Conservation (phyloP, 2,329 filamentous ascomycete species). For the Colletotrichum viniferum region DNA sequence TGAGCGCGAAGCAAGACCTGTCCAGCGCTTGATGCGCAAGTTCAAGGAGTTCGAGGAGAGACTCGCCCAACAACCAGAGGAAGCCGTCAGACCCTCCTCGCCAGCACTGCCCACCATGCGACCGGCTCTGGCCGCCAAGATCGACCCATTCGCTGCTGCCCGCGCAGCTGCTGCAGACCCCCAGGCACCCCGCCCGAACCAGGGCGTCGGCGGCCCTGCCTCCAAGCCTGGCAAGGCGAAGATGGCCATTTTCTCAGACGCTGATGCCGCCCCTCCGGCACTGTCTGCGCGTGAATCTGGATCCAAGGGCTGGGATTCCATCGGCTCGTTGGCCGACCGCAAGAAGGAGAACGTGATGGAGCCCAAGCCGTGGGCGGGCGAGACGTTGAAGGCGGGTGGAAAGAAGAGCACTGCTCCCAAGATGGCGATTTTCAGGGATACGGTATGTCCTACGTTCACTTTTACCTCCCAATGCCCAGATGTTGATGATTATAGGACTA, state of each 20-base stretch:
- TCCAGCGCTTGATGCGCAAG: slow-evolving; percentile 82
- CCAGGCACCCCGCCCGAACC: slow-evolving; percentile 64
- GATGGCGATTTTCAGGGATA: slow-evolving; percentile 92
- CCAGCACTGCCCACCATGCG: slow-evolving; percentile 85
- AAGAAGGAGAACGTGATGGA: slow-evolving; percentile 94
- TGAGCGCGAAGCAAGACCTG: slow-evolving; percentile 83
- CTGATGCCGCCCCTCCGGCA: slow-evolving; percentile 63
- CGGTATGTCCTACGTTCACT: slow-evolving; percentile 69
- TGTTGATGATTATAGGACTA: slow-evolving; percentile 98
- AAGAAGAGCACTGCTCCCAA: slow-evolving; percentile 79
- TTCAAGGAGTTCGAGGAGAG: slow-evolving; percentile 90
- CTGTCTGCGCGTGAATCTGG: slow-evolving; percentile 56
- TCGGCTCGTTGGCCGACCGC: slow-evolving; percentile 82
- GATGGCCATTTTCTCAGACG: slow-evolving; percentile 89
- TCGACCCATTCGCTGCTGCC: slow-evolving; percentile 76
- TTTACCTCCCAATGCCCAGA: slow-evolving; percentile 50
- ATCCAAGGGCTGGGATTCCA: slow-evolving; percentile 87
- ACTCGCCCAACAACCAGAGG: slow-evolving; percentile 67
- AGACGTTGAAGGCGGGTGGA: slow-evolving; percentile 86
- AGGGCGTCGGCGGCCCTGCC: slow-evolving; percentile 50
- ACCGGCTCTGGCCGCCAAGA: slow-evolving; percentile 82
- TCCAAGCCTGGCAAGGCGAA: slow-evolving; percentile 78
- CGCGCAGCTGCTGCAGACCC: slow-evolving; percentile 61
- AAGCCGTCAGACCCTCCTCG: slow-evolving; percentile 73
- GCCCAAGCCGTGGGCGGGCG: slow-evolving; percentile 88